Evolutionary conservation across 768 basidiomycete genomes (phyloP).

Genomic region (Suillus subluteus): DNA sequence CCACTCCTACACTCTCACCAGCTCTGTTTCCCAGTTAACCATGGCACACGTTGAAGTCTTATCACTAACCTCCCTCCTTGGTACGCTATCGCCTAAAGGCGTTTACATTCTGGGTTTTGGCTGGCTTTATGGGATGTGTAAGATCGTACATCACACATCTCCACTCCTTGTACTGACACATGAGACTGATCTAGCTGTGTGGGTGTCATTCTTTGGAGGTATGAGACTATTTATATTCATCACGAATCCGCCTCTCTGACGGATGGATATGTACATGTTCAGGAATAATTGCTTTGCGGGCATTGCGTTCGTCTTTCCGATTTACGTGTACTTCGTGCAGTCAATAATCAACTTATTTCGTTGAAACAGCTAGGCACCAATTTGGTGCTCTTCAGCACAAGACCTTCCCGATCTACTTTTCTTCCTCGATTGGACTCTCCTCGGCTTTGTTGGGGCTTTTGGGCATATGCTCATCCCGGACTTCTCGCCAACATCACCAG

Average conservation of each 20-base stretch:
- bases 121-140: slow-evolving; percentile 74
- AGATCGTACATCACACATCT: slow-evolving; percentile 23
- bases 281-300: slow-evolving; percentile 65
- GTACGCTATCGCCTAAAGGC: slow-evolving; percentile 26
- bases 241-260: not conserved
- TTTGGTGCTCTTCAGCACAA: slow-evolving; percentile 77
- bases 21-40: not conserved
- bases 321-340: not conserved
- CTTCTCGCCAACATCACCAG: slow-evolving; percentile 50
- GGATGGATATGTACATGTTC: not conserved
- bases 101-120: slow-evolving; percentile 60
- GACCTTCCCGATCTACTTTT: slow-evolving; percentile 77
- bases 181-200: slow-evolving; percentile 40
- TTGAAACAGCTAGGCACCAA: slow-evolving; percentile 61
- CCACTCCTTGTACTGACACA: not conserved
- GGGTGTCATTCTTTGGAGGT: slow-evolving; percentile 74
- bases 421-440: slow-evolving; percentile 57
- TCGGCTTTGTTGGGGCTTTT: slow-evolving; percentile 57
- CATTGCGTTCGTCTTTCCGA: slow-evolving; percentile 51
- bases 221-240: not conserved
- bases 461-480: slow-evolving; percentile 60
- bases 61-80: slow-evolving; percentile 18
- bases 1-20: not conserved
- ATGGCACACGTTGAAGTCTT: not conserved
- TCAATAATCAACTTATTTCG: not conserved